A percentile compares a stretch with the other conserved stretches of the same genome.
These are phyloP conservation scores for Gymnopilus junonius DNA, from an alignment of 768 basidiomycete species.

Conservation along the genomic window DNA sequence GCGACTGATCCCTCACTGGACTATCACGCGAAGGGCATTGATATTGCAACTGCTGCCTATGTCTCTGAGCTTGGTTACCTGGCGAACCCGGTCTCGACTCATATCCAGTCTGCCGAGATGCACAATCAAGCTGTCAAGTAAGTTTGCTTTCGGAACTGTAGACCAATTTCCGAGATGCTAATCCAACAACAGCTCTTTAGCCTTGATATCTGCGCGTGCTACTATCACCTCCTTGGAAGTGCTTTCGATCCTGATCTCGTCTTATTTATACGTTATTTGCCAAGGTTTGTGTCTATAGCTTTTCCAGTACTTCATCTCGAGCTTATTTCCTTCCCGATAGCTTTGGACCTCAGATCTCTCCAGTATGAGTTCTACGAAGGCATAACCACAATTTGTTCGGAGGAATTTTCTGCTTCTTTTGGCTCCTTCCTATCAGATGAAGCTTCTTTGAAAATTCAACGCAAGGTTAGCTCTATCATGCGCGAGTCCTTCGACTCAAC, in stretches of 20 bases:
- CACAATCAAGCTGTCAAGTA: slow-evolving; percentile 93
- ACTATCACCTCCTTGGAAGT: slow-evolving; percentile 82
- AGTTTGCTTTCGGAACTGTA: slow-evolving; percentile 25
- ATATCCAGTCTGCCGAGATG: slow-evolving; percentile 89
- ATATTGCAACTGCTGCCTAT: slow-evolving; percentile 85
- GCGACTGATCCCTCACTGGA: slow-evolving; percentile 82
- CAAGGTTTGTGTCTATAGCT: slow-evolving; percentile 48
- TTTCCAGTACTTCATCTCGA: background rate
- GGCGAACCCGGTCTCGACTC: slow-evolving; percentile 83
- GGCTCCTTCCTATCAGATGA: slow-evolving; percentile 38
- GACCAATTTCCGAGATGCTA: slow-evolving; percentile 15
- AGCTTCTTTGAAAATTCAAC: slow-evolving; percentile 36
- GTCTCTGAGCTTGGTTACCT: slow-evolving; percentile 81
- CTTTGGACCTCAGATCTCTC: slow-evolving; percentile 82
- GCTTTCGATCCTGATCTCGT: slow-evolving; percentile 71
- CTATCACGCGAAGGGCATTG: slow-evolving; percentile 85
- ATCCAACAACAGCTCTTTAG: slow-evolving; percentile 63
- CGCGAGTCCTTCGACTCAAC: slow-evolving; percentile 62
- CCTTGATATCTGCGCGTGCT: slow-evolving; percentile 81
- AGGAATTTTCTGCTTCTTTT: slow-evolving; percentile 55
- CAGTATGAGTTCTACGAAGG: slow-evolving; percentile 65
- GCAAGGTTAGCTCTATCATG: slow-evolving; percentile 47
- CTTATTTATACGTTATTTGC: slow-evolving; percentile 74
- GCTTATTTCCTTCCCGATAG: slow-evolving; percentile 32
- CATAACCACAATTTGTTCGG: slow-evolving; percentile 48